Percentiles rank a stretch among this genome's conserved stretches.
These are phyloP conservation scores for Rhizopogon rudus DNA, from an alignment of 768 basidiomycete genomes.

Conservation along the genomic window DNA sequence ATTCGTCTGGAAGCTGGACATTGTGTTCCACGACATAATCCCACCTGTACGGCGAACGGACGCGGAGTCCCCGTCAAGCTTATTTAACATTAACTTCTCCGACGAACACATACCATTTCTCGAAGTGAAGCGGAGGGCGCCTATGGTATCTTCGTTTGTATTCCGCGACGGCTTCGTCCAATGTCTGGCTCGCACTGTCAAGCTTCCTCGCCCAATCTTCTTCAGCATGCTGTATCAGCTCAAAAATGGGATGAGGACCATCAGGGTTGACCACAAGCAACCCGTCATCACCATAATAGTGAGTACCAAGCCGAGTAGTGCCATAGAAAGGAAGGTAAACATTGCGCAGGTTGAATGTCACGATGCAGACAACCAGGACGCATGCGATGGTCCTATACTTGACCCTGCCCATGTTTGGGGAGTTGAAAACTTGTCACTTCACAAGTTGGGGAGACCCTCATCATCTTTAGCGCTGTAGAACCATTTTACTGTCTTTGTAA, in stretches of 20 bases:
- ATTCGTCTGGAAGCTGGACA: slow-evolving; percentile 41
- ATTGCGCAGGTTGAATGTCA: background rate
- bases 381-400: background rate
- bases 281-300: slow-evolving; percentile 22
- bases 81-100: too few species aligned
- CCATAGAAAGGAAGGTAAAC: too few species aligned
- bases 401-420: background rate
- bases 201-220: slow-evolving; percentile 31
- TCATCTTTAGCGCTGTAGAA: too few species aligned
- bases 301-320: slow-evolving; percentile 4
- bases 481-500: too few species aligned
- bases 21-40: slow-evolving; percentile 33
- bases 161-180: slow-evolving; percentile 33
- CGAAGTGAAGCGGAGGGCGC: slow-evolving; percentile 36
- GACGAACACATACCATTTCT: slow-evolving; percentile 31
- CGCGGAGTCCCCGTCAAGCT: background rate
- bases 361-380: background rate
- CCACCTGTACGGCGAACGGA: slow-evolving; percentile 27
- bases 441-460: too few species aligned
- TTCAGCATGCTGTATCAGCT: slow-evolving; percentile 34
- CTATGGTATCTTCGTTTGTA: slow-evolving; percentile 32
- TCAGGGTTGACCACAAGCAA: slow-evolving; percentile 29
- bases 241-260: slow-evolving; percentile 40
- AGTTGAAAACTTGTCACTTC: background rate
- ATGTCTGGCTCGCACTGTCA: slow-evolving; percentile 29